phyloP scores from a whole-genome alignment of 2,329 filamentous ascomycete genomes.

The Fusarium goolgardi region DNA sequence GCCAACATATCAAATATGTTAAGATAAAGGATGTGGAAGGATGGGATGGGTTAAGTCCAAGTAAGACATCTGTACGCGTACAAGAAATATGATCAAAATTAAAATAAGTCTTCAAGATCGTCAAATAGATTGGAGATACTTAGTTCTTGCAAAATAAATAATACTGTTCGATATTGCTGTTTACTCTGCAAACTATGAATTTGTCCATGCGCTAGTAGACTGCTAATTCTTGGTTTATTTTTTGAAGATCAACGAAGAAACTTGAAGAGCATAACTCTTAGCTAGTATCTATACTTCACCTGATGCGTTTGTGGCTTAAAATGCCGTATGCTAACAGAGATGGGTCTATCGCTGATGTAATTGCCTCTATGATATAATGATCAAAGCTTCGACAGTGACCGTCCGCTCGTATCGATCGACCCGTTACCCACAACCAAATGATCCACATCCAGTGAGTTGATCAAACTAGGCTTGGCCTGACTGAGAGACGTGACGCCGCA shows the following conservation, averaged over 20 bases:
- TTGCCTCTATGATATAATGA: rapidly evolving
- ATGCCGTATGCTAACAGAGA: background rate
- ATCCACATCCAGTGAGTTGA: constrained; percentile 49
- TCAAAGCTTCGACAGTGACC: constrained; percentile 33
- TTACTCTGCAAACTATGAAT: too few relatives aligned
- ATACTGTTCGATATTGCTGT: too few relatives aligned
- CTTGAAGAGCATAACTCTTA: background rate
- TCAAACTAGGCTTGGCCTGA: constrained; percentile 43
- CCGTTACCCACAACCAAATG: constrained; percentile 41
- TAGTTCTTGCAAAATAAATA: too few relatives aligned
- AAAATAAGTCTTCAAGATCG: too few relatives aligned
- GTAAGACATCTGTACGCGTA: rapidly evolving
- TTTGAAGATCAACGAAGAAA: background rate
- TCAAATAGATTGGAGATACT: too few relatives aligned
- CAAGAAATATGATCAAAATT: background rate
- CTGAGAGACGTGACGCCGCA: constrained; percentile 47
- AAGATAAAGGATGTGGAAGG: constrained; percentile 45
- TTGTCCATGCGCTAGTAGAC: too few relatives aligned
- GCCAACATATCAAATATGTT: constrained; percentile 57
- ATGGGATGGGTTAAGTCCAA: constrained; percentile 41
- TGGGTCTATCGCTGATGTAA: background rate
- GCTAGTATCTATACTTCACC: rapidly evolving
- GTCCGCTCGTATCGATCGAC: background rate
- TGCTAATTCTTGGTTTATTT: too few relatives aligned
- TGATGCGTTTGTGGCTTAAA: background rate